phyloP scores from a whole-genome alignment of 1,284 basidiomycete species.

The Calocybe gambosa region DNA sequence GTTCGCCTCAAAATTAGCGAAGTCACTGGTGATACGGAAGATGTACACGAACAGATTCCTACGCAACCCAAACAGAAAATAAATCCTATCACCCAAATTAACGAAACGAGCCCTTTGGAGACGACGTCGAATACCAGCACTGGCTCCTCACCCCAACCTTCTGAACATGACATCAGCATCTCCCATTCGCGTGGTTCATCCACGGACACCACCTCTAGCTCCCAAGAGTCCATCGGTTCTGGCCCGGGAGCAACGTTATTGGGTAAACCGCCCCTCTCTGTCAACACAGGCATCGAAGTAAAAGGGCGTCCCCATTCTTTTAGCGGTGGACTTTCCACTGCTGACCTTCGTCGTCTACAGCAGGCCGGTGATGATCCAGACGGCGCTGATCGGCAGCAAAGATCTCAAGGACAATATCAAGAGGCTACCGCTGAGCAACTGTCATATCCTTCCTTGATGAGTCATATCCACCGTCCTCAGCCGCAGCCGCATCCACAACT shows the following conservation, averaged over 20 bases:
- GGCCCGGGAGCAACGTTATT: constrained; percentile 50
- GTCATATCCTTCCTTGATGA: constrained; percentile 63
- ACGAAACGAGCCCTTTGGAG: constrained; percentile 65
- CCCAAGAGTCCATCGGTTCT: constrained; percentile 48
- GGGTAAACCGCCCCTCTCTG: constrained; percentile 47
- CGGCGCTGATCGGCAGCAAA: constrained; percentile 30
- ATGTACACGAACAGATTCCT: constrained; percentile 45
- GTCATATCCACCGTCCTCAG: constrained; percentile 40
- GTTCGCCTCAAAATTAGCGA: constrained; percentile 63
- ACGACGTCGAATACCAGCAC: constrained; percentile 63
- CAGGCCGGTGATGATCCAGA: constrained; percentile 50
- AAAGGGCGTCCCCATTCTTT: constrained; percentile 76
- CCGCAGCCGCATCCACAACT: constrained; percentile 36
- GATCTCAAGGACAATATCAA: constrained; percentile 41
- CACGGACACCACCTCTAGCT: constrained; percentile 60
- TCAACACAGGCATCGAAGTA: constrained; percentile 43
- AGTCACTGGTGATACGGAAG: constrained; percentile 42
- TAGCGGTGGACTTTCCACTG: constrained; percentile 65
- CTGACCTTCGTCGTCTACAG: constrained; percentile 67
- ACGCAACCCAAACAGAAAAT: constrained; percentile 62
- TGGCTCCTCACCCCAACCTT: constrained; percentile 63
- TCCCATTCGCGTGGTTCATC: constrained; percentile 75
- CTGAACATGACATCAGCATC: constrained; percentile 54
- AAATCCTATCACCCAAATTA: constrained; percentile 46
- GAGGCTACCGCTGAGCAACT: constrained; percentile 48